Percentiles rank a stretch among this genome's conserved stretches.
phyloP scores from a whole-genome alignment of 768 basidiomycete genomes.

The Auriscalpium vulgare region DNA sequence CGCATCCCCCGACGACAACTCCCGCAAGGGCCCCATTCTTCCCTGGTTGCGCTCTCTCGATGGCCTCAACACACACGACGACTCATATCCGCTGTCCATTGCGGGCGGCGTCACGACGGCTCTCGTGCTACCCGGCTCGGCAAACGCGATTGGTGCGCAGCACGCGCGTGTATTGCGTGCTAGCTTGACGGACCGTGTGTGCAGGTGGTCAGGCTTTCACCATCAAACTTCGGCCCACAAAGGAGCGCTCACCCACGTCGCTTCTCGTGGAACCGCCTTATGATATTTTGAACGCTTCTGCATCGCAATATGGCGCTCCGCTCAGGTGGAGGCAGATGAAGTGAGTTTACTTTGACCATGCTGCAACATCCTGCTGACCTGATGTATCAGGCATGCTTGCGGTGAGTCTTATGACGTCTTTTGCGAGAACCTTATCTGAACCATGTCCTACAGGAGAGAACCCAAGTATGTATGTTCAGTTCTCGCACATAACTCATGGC shows the following conservation, averaged over 20 bases:
- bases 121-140: conserved; percentile 69
- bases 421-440: background rate
- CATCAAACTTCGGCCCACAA: conserved; percentile 67
- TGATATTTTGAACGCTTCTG: conserved; percentile 33
- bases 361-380: background rate
- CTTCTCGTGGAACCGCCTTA: conserved; percentile 72
- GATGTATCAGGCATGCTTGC: conserved; percentile 49
- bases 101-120: conserved; percentile 77
- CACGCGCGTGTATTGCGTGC: conserved; percentile 2
- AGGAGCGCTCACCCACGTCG: conserved; percentile 57
- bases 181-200: background rate
- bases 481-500: too few species aligned
- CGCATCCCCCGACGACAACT: conserved; percentile 33
- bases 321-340: conserved; percentile 66
- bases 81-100: conserved; percentile 58
- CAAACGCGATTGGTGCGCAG: conserved; percentile 49
- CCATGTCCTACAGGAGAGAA: conserved; percentile 43
- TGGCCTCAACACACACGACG: conserved; percentile 76
- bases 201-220: conserved; percentile 71
- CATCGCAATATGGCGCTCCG: conserved; percentile 15
- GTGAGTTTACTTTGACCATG: conserved; percentile 23
- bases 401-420: conserved; percentile 21
- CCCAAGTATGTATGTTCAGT: conserved; percentile 26
- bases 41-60: conserved; percentile 77
- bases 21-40: conserved; percentile 32